Percentiles rank a stretch among this genome's conserved stretches.
Evolutionary conservation across 2,329 filamentous ascomycete species (phyloP).

Genomic region (Colletotrichum spinosum): DNA sequence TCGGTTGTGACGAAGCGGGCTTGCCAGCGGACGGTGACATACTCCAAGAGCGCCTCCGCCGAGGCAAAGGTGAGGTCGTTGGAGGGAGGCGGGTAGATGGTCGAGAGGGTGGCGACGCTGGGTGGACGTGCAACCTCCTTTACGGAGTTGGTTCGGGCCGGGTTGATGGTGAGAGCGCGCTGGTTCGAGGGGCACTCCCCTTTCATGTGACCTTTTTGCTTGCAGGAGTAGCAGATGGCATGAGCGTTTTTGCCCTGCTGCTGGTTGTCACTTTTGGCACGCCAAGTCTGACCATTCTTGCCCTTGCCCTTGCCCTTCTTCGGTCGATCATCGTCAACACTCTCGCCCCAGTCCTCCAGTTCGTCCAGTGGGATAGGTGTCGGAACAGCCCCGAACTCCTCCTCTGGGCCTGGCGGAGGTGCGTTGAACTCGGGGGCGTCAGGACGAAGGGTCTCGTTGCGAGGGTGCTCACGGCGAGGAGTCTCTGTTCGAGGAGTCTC

Average conservation of each 20-base stretch:
- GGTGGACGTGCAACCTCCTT: constrained; percentile 12
- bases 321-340: too few species aligned
- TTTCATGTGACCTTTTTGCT: constrained; percentile 16
- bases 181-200: constrained; percentile 6
- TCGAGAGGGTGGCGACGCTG: constrained; percentile 68
- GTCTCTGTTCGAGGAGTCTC: background rate
- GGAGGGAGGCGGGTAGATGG: constrained; percentile 53
- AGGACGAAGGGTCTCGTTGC: background rate
- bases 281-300: background rate
- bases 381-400: constrained; percentile 4
- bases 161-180: constrained; percentile 1
- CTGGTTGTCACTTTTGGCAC: background rate
- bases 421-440: background rate
- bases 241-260: constrained; percentile 20
- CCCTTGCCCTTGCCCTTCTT: too few species aligned
- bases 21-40: constrained; percentile 87
- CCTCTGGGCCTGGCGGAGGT: background rate
- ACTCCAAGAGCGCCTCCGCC: constrained; percentile 79
- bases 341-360: too few species aligned
- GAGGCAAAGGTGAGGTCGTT: constrained; percentile 64
- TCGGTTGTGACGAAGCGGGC: constrained; percentile 88
- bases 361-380: background rate
- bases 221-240: constrained; percentile 20
- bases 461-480: background rate
- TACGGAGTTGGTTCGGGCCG: background rate